Percentiles rank a stretch among this genome's conserved stretches.
Conservation (phyloP, 805 yeast species). For the Wickerhamiella kurtzmanii region DNA sequence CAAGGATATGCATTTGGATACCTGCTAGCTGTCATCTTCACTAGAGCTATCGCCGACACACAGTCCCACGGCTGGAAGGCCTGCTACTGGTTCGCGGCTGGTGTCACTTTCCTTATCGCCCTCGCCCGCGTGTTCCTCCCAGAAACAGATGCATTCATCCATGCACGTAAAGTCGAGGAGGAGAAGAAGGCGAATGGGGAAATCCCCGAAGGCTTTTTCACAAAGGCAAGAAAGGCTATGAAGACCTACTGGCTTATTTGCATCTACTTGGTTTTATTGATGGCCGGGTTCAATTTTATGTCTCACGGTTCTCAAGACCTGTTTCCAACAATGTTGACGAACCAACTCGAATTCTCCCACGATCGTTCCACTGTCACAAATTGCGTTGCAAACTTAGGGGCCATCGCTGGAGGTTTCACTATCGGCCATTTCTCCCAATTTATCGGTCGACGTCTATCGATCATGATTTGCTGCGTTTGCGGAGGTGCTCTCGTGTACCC, state of each 20-base stretch:
- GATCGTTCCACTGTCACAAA: slow-evolving; percentile 46
- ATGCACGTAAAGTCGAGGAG: slow-evolving; percentile 15
- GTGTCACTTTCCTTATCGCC: slow-evolving; percentile 46
- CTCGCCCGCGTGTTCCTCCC: slow-evolving; percentile 45
- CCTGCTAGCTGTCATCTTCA: slow-evolving; percentile 50
- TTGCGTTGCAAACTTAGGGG: slow-evolving; percentile 54
- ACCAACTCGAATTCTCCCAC: slow-evolving; percentile 35
- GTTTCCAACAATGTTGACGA: slow-evolving; percentile 47
- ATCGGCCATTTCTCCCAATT: slow-evolving; percentile 45
- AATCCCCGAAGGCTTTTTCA: slow-evolving; percentile 10
- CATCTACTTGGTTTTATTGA: slow-evolving; percentile 42
- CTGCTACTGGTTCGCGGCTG: slow-evolving; percentile 62
- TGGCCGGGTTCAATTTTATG: slow-evolving; percentile 60
- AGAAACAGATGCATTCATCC: slow-evolving; percentile 43
- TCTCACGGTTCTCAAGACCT: slow-evolving; percentile 68
- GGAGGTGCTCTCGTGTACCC: slow-evolving; percentile 56
- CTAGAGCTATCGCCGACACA: slow-evolving; percentile 41
- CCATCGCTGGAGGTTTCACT: slow-evolving; percentile 48
- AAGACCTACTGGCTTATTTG: slow-evolving; percentile 47
- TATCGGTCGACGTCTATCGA: slow-evolving; percentile 47
- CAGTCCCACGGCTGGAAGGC: slow-evolving; percentile 51
- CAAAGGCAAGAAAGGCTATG: slow-evolving; percentile 28
- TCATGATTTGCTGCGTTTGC: slow-evolving; percentile 36
- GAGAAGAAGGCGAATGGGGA: slow-evolving; percentile 13
- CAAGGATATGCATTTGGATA: slow-evolving; percentile 71